Evolutionary conservation across 75 land plant genomes (phyloP).

Genomic region (Picea glauca): DNA sequence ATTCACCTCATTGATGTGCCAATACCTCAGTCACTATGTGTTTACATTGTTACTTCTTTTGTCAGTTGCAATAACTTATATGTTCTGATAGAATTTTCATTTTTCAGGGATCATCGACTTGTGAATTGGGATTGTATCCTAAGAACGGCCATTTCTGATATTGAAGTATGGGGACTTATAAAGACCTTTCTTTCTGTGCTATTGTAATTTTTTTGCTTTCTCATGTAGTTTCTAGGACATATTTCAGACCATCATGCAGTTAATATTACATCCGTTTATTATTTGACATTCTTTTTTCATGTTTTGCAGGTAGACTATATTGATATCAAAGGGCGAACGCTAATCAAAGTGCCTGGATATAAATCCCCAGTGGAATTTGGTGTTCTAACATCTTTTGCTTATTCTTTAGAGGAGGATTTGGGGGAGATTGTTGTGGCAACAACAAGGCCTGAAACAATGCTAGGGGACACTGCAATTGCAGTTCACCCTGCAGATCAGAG

Average conservation of each 20-base stretch:
- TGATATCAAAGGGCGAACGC: slow-evolving; percentile 73
- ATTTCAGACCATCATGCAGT: background rate
- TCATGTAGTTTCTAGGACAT: background rate
- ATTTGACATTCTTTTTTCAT: background rate
- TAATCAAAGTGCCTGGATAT: slow-evolving; percentile 85
- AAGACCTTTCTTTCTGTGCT: background rate
- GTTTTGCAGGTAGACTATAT: slow-evolving; percentile 72
- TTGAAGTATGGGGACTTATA: slow-evolving; percentile 55
- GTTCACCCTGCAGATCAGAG: slow-evolving; percentile 83
- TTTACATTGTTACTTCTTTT: background rate
- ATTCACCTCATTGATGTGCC: background rate
- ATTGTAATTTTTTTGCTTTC: background rate
- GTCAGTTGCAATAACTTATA: background rate
- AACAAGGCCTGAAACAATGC: slow-evolving; percentile 96
- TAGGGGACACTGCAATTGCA: slow-evolving; percentile 97
- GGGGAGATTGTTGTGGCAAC: slow-evolving; percentile 98
- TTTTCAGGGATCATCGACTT: slow-evolving; percentile 72
- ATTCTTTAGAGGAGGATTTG: slow-evolving; percentile 69
- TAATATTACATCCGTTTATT: background rate
- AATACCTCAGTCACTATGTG: background rate
- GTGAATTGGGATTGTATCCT: slow-evolving; percentile 96
- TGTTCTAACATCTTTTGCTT: slow-evolving; percentile 91
- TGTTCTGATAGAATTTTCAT: slow-evolving; percentile 3
- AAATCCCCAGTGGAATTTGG: slow-evolving; percentile 86
- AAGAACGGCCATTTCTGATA: slow-evolving; percentile 95